Conservation (phyloP, 306 rosid species). For the Quercus suber region DNA sequence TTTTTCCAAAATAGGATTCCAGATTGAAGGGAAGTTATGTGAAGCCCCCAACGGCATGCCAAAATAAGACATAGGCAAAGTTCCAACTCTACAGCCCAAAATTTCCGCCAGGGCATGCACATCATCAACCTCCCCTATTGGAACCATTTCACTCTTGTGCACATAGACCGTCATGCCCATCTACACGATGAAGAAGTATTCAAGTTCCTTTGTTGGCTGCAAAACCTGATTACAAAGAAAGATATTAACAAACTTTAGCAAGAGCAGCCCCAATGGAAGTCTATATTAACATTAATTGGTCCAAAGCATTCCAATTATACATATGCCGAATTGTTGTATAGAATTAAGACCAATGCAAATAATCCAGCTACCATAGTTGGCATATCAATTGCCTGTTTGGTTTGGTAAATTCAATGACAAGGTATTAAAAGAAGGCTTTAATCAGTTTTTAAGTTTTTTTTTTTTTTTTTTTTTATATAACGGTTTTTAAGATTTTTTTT, state of each 20-base stretch:
- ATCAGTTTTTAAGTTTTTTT: neutral
- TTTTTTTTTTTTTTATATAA: too few relatives aligned
- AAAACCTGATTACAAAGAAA: constrained; percentile 39
- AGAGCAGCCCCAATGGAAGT: neutral
- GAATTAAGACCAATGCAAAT: neutral
- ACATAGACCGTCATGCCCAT: constrained; percentile 36
- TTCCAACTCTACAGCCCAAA: too few relatives aligned
- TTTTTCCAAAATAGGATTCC: too few relatives aligned
- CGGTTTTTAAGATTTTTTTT: too few relatives aligned
- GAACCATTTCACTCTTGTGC: neutral
- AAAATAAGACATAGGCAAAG: too few relatives aligned
- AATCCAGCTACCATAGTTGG: neutral
- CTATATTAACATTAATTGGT: neutral
- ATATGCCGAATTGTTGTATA: neutral
- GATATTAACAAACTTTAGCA: neutral
- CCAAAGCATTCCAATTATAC: neutral
- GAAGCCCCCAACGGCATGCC: too few relatives aligned
- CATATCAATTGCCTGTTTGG: neutral
- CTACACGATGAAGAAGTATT: constrained; percentile 36
- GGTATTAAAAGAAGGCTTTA: neutral
- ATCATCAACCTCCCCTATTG: too few relatives aligned
- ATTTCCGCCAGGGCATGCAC: too few relatives aligned
- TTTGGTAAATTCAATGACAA: neutral
- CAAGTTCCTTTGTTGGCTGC: constrained; percentile 67
- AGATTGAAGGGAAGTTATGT: too few relatives aligned